These are phyloP conservation scores for Apiosordaria backusii DNA, from an alignment of 495 filamentous ascomycete species.

Conservation along the genomic window DNA sequence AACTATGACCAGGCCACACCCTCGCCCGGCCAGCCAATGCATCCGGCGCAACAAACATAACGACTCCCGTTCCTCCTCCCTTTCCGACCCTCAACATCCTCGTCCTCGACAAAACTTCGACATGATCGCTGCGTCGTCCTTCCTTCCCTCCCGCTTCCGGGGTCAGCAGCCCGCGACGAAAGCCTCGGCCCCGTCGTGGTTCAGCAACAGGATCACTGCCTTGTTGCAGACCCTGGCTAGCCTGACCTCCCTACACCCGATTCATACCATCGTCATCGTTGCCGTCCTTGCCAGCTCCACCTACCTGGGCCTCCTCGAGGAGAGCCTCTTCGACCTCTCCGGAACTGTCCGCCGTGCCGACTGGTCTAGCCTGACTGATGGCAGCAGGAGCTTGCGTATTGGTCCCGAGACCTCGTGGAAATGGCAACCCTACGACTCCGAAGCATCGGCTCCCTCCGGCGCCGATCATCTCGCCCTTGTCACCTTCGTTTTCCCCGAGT, in stretches of 20 bases:
- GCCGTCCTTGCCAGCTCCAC: constrained; percentile 87
- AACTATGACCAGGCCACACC: too few species aligned
- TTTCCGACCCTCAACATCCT: too few species aligned
- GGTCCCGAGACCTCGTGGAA: constrained; percentile 84
- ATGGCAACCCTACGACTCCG: constrained; percentile 67
- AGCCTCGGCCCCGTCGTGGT: constrained; percentile 55
- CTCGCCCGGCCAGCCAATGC: too few species aligned
- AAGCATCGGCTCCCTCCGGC: constrained; percentile 34
- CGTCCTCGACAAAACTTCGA: too few species aligned
- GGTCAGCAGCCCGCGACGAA: constrained; percentile 48
- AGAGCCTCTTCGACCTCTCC: constrained; percentile 72
- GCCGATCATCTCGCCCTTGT: constrained; percentile 73
- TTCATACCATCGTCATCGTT: constrained; percentile 89
- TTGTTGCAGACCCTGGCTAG: constrained; percentile 73
- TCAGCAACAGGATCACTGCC: constrained; percentile 68
- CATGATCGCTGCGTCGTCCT: too few species aligned
- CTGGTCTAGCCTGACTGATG: constrained; percentile 68
- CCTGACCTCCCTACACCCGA: constrained; percentile 86
- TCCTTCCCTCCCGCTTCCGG: constrained; percentile 61
- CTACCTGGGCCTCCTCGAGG: constrained; percentile 85
- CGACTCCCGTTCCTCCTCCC: too few species aligned
- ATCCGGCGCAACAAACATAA: too few species aligned
- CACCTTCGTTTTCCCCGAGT: constrained; percentile 87
- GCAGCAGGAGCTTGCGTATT: constrained; percentile 70
- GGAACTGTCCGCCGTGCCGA: constrained; percentile 66